Conservation (phyloP, 768 basidiomycete genomes). For the Podaxis mareebaensis region DNA sequence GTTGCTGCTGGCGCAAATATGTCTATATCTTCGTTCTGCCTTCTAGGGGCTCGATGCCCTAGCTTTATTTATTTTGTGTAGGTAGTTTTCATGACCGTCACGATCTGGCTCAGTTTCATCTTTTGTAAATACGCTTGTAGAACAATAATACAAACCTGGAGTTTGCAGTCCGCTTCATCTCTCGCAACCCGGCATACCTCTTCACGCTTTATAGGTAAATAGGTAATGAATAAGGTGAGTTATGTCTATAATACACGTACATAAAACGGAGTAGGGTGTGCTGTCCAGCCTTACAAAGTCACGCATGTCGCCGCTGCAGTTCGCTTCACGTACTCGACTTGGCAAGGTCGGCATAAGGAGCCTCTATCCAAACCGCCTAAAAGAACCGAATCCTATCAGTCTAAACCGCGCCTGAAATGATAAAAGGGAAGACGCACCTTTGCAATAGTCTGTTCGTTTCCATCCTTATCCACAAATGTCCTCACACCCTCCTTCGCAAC, state of each 20-base stretch:
- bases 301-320: background rate
- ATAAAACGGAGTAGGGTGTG: background rate
- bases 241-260: background rate
- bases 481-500: conserved; percentile 47
- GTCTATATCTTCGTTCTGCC: background rate
- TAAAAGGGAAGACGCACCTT: conserved; percentile 39
- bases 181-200: background rate
- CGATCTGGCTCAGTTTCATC: background rate
- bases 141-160: conserved; percentile 8
- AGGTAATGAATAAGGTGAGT: background rate
- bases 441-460: conserved; percentile 53
- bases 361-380: conserved; percentile 49
- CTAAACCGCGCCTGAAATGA: background rate
- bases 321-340: background rate
- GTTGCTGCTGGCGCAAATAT: background rate
- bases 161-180: background rate
- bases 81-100: background rate
- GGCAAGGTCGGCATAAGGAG: conserved; percentile 19
- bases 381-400: background rate
- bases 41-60: background rate
- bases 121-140: background rate
- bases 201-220: background rate
- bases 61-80: background rate
- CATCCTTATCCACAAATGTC: conserved; percentile 49
- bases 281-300: background rate